phyloP scores from a whole-genome alignment of 2,329 filamentous ascomycete genomes.

The Cercospora zeae-maydis region DNA sequence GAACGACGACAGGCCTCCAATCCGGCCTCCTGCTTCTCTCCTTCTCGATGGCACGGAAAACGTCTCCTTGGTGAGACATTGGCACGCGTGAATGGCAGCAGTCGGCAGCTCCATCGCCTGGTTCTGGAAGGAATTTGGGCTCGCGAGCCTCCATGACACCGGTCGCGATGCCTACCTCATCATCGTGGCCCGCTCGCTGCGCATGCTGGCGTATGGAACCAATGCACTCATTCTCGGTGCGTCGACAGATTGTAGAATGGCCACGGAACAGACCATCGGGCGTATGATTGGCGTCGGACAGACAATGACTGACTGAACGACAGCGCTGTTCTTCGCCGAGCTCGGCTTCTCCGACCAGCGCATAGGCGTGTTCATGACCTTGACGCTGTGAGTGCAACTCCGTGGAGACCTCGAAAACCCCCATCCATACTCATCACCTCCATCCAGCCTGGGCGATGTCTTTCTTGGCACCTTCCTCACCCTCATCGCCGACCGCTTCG shows the following conservation, averaged over 20 bases:
- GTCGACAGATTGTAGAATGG: not conserved
- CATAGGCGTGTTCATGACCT: constrained; percentile 37
- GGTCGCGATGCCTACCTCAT: constrained; percentile 51
- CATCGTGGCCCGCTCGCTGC: constrained; percentile 48
- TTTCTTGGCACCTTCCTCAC: constrained; percentile 35
- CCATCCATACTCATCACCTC: constrained; percentile 3
- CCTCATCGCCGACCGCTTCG: constrained; percentile 35
- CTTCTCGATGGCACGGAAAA: not conserved
- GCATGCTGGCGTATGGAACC: constrained; percentile 36
- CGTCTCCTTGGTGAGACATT: constrained; percentile 10
- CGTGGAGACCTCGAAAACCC: not conserved
- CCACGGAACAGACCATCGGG: not conserved
- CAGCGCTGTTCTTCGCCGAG: constrained; percentile 36
- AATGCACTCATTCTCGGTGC: constrained; percentile 32
- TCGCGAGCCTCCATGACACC: constrained; percentile 32
- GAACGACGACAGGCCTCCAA: not conserved
- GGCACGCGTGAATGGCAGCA: constrained; percentile 22
- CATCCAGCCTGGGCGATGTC: constrained; percentile 33
- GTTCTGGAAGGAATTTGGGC: constrained; percentile 36
- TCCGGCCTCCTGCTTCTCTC: not conserved
- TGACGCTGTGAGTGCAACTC: constrained; percentile 20
- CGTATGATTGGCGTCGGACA: not conserved
- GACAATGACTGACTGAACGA: not conserved
- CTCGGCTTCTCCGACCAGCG: constrained; percentile 33
- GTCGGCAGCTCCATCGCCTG: constrained; percentile 26